A percentile compares a stretch with the other conserved stretches of the same genome.
Conservation (phyloP, 2,329 filamentous ascomycete genomes). For the Ophiocordyceps unilateralis region DNA sequence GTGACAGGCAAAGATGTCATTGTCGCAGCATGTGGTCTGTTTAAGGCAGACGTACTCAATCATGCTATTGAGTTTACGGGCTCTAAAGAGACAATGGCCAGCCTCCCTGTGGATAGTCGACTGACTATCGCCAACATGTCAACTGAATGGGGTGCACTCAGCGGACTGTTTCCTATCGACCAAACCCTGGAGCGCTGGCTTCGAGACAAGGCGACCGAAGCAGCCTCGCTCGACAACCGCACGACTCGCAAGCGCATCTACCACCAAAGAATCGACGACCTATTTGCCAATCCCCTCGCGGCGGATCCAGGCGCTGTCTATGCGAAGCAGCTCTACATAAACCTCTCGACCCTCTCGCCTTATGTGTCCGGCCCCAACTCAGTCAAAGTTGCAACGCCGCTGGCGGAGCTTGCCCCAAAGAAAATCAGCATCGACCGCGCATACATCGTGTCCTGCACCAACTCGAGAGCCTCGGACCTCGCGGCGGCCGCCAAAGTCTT, state of each 20-base stretch:
- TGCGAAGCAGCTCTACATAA: conserved; percentile 65
- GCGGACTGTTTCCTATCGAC: conserved; percentile 57
- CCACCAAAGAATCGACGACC: conserved; percentile 54
- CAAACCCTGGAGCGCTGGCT: conserved; percentile 54
- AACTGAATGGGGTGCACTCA: conserved; percentile 62
- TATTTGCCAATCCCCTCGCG: conserved; percentile 46
- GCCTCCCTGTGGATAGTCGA: conserved; percentile 54
- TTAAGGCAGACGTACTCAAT: conserved; percentile 80
- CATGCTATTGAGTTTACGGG: conserved; percentile 81
- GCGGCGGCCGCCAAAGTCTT: conserved; percentile 71
- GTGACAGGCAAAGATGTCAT: conserved; percentile 93
- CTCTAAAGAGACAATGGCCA: conserved; percentile 57
- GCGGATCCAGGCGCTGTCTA: conserved; percentile 69
- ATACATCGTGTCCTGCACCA: conserved; percentile 83
- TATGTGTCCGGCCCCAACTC: conserved; percentile 81
- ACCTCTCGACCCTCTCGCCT: conserved; percentile 69
- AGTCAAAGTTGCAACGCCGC: conserved; percentile 69
- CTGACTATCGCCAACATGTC: conserved; percentile 69
- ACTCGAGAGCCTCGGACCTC: conserved; percentile 66
- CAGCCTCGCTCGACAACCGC: conserved; percentile 34
- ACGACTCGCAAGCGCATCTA: conserved; percentile 44
- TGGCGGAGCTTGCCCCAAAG: conserved; percentile 54
- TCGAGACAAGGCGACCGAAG: conserved; percentile 54
- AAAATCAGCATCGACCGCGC: conserved; percentile 68
- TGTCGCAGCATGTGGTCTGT: conserved; percentile 69